phyloP scores from a whole-genome alignment of 257 asterid species.

The Salvia splendens region DNA sequence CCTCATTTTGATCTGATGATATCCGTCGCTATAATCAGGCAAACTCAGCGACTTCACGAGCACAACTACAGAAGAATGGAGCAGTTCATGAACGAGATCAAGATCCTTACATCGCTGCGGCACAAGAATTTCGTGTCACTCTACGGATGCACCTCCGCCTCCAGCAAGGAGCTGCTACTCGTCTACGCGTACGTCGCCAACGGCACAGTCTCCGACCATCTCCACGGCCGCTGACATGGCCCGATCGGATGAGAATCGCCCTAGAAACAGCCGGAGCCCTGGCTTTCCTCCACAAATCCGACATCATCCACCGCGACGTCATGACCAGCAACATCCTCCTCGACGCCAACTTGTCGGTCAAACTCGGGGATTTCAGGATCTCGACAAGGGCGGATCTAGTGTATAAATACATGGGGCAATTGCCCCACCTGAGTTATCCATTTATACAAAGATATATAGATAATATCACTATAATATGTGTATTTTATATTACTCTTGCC shows the following conservation, averaged over 20 bases:
- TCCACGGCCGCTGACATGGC: conserved; percentile 54
- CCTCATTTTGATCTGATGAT: too few species aligned
- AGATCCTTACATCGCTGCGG: conserved; percentile 45
- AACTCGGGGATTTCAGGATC: conserved; percentile 64
- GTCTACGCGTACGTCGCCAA: conserved; percentile 55
- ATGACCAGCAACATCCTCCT: conserved; percentile 59
- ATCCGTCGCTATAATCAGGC: conserved; percentile 37
- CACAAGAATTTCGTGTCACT: conserved; percentile 57
- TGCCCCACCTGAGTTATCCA: too few species aligned
- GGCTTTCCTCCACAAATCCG: conserved; percentile 58
- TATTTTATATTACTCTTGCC: too few species aligned
- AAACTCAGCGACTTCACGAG: conserved; percentile 53
- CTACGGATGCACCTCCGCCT: conserved; percentile 56
- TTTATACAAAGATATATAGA: too few species aligned
- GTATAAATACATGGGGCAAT: too few species aligned
- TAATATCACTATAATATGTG: too few species aligned
- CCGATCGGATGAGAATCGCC: conserved; percentile 53
- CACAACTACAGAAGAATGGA: conserved; percentile 51
- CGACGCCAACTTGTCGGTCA: conserved; percentile 47
- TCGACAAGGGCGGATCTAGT: too few species aligned
- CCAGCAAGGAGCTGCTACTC: conserved; percentile 54
- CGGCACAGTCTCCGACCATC: conserved; percentile 65
- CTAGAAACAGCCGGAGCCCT: conserved; percentile 53
- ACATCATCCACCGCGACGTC: conserved; percentile 59
- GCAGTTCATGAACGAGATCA: conserved; percentile 60